A percentile compares a stretch with the other conserved stretches of the same genome.
phyloP scores from a whole-genome alignment of 2,329 filamentous ascomycete species.

The Periconia sp. region DNA sequence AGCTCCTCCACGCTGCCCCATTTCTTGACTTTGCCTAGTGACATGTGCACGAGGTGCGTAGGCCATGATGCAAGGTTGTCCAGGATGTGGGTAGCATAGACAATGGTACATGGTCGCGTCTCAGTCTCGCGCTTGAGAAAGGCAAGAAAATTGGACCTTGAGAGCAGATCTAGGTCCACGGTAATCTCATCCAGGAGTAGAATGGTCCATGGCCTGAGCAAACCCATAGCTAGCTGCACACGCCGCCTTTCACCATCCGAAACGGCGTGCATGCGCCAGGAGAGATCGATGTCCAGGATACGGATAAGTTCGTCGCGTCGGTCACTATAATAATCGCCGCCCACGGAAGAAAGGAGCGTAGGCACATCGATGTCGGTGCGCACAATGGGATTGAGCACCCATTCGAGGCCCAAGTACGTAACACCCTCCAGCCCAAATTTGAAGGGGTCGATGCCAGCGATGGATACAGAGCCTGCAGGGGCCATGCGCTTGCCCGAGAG shows the following conservation, averaged over 20 bases:
- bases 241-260: conserved; percentile 89
- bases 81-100: conserved; percentile 96
- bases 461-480: conserved; percentile 73
- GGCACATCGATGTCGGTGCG: conserved; percentile 91
- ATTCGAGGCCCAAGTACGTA: conserved; percentile 95
- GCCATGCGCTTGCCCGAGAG: conserved; percentile 94
- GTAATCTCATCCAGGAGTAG: conserved; percentile 95
- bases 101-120: conserved; percentile 81
- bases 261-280: conserved; percentile 96
- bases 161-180: conserved; percentile 90
- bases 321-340: conserved; percentile 80
- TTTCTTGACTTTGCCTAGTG: conserved; percentile 84
- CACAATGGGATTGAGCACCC: conserved; percentile 97
- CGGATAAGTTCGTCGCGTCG: conserved; percentile 84
- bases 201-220: conserved; percentile 89
- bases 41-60: conserved; percentile 95
- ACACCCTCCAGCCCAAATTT: conserved; percentile 88
- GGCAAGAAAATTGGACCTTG: conserved; percentile 79
- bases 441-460: conserved; percentile 90
- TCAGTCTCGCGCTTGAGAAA: conserved; percentile 91
- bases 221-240: conserved; percentile 95
- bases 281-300: conserved; percentile 89
- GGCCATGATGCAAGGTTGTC: conserved; percentile 96
- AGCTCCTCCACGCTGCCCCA: conserved; percentile 76
- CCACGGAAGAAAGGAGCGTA: conserved; percentile 83